phyloP scores from a whole-genome alignment of 2,329 filamentous ascomycete genomes.

The Nigrospora oryzae region DNA sequence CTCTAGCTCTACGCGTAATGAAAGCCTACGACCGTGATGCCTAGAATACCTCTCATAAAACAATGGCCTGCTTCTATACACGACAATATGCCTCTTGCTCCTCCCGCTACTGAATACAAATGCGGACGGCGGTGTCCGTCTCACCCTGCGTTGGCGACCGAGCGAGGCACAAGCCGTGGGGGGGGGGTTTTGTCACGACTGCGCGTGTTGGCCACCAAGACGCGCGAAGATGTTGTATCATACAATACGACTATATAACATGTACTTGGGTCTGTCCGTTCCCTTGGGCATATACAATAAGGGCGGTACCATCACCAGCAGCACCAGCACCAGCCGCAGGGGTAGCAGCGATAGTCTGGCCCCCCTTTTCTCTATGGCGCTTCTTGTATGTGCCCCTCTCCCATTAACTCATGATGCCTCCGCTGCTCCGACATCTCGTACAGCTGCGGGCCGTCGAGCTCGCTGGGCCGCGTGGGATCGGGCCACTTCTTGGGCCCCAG shows the following conservation, averaged over 20 bases:
- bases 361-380: background rate
- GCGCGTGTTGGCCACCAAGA: no score
- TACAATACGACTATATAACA: no score
- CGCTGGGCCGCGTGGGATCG: slow-evolving; percentile 16
- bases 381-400: slow-evolving; percentile 22
- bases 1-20: slow-evolving; percentile 17
- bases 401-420: slow-evolving; percentile 24
- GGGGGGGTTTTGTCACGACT: no score
- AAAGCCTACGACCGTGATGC: background rate
- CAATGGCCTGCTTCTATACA: background rate
- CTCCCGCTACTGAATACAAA: no score
- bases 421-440: slow-evolving; percentile 23
- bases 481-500: background rate
- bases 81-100: background rate
- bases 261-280: no score
- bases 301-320: background rate
- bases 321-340: slow-evolving; percentile 5
- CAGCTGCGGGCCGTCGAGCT: slow-evolving; percentile 14
- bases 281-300: no score
- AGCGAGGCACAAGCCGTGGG: no score
- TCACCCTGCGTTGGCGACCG: no score
- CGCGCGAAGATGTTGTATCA: no score
- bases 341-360: background rate
- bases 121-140: no score
- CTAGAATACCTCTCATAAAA: no score